Conservation (phyloP, 495 filamentous ascomycete genomes). For the Tricharina praecox region DNA sequence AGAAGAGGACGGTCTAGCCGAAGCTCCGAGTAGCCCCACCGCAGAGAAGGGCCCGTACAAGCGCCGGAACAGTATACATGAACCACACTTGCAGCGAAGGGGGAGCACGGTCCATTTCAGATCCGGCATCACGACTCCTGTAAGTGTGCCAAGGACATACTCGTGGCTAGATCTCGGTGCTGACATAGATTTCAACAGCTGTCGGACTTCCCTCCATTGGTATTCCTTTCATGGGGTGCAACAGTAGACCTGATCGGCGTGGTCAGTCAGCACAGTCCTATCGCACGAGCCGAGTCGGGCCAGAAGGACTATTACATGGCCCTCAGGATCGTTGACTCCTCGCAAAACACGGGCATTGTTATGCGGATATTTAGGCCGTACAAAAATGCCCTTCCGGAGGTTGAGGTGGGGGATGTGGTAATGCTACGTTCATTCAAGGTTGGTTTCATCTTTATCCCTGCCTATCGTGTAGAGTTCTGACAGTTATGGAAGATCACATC, state of each 20-base stretch:
- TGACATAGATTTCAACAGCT: conserved; percentile 17
- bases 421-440: conserved; percentile 63
- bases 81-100: conserved; percentile 15
- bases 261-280: conserved; percentile 10
- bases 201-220: conserved; percentile 19
- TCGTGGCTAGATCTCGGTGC: conserved; percentile 12
- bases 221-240: conserved; percentile 19
- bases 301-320: conserved; percentile 20
- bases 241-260: conserved; percentile 24
- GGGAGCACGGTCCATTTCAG: conserved; percentile 12
- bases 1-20: conserved; percentile 15
- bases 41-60: not conserved
- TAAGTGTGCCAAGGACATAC: conserved; percentile 1
- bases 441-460: not conserved
- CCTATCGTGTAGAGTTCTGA: too few species aligned
- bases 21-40: not conserved
- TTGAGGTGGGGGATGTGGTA: conserved; percentile 55
- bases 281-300: conserved; percentile 8
- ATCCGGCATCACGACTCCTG: conserved; percentile 20
- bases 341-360: conserved; percentile 13
- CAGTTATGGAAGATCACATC: conserved; percentile 28
- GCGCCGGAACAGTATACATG: too few species aligned
- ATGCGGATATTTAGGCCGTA: conserved; percentile 63
- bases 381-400: conserved; percentile 49
- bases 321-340: conserved; percentile 23